A percentile compares a stretch with the other conserved stretches of the same genome.
Conservation (phyloP, 306 rosid species). For the Trichosanthes truncata region DNA sequence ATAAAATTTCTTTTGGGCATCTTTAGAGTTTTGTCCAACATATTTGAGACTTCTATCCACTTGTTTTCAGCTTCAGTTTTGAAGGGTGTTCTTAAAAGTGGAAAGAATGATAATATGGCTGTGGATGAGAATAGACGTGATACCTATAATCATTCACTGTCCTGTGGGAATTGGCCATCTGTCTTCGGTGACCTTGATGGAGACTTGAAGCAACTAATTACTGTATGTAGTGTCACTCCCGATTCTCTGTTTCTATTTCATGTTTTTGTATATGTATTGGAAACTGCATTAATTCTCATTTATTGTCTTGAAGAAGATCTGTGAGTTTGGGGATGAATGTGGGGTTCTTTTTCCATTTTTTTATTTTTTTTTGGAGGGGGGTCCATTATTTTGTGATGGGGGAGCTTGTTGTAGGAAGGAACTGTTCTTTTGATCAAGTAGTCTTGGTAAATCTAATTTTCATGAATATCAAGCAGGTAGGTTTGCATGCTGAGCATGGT, state of each 20-base stretch:
- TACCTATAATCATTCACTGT: constrained; percentile 31
- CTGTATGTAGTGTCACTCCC: constrained; percentile 31
- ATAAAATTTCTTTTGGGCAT: neutral
- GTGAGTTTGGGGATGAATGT: neutral
- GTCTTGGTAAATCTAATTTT: neutral
- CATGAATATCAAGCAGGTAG: constrained; percentile 44
- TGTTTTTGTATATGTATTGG: neutral
- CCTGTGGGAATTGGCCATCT: constrained; percentile 33
- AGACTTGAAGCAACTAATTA: constrained; percentile 60
- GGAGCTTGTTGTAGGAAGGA: neutral
- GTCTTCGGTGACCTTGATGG: constrained; percentile 35
- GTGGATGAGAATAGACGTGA: constrained; percentile 89
- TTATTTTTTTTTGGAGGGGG: neutral
- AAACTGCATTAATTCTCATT: neutral
- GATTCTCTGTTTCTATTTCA: neutral
- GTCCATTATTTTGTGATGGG: neutral
- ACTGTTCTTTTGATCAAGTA: neutral
- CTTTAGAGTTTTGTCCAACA: neutral
- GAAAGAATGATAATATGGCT: constrained; percentile 62
- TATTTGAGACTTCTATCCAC: neutral
- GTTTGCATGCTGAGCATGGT: constrained; percentile 50
- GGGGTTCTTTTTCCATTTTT: neutral
- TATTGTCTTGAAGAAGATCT: neutral
- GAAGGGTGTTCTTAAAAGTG: constrained; percentile 60
- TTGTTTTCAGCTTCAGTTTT: constrained; percentile 70